Evolutionary conservation across 2,329 filamentous ascomycete genomes (phyloP), one percentile per base, ranked within the genome.

Genomic region (Malbranchea cinnamomea): DNA sequence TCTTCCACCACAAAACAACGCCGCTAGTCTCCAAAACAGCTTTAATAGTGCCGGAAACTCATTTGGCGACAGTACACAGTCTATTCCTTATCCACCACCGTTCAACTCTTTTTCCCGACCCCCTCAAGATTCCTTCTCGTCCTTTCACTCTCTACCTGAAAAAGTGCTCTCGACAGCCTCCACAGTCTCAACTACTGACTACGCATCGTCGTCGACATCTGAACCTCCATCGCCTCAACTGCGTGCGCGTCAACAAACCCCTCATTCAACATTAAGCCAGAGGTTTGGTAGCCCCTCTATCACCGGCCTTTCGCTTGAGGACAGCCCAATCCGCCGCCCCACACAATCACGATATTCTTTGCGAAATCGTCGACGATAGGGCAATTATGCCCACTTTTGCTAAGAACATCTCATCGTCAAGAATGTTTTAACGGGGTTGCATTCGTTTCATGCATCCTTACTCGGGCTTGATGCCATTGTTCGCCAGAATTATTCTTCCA

Each of bases 151-250:
- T 22, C 23, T 37, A 17, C 32, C 27, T 15, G 38, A 38, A 10
- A 35, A 30, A 11, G 34, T 35, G 11, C 31, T 36, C 23, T 36
- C 39, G 2, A 30, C 37, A 4, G 26, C 31, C 16, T 34, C 37
- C 13, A 26, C 33, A 6, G 31, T 33, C 18, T 28, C 39, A n/a
- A 33, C 33, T 8, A 25, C 32, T n/a, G 37, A 35, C n/a, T 41
- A 35, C 18, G 36, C 31, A 10, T 36, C 39, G 9, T 39, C 37
- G 14, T 34, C 29, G 12, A 28, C 33, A n/a, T 38, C 39, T 14
- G 38, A 39, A 20, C 28, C 34, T 10, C 32, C 34, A 15, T 35
- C 37, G 2, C 38, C 38, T 13, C 22, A 30, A 10, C 18, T 33
- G 25, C 26, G 24, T 10, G 17, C 30, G 21, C n/a, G n/a, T n/a